Percentiles rank a stretch among this genome's conserved stretches.
Conservation (phyloP, 176 grass and related monocot genomes). For the Rhynchospora tenuis region DNA sequence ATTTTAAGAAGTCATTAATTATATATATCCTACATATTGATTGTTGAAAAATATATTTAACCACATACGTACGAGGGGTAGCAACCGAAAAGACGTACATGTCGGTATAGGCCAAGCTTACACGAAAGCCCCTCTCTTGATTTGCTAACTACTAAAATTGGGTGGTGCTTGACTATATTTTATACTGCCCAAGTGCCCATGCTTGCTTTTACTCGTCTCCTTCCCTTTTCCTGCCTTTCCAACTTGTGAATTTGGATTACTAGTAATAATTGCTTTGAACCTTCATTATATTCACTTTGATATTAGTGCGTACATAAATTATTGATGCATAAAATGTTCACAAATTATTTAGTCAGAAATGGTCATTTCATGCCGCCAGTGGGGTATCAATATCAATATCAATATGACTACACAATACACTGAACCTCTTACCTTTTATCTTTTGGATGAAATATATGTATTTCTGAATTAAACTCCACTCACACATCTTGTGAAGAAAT, state of each 20-base stretch:
- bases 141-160: background rate
- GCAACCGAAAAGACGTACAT: background rate
- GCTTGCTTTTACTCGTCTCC: background rate
- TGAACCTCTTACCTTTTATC: background rate
- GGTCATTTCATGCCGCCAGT: background rate
- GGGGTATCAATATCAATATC: background rate
- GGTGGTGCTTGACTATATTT: background rate
- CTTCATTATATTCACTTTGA: background rate
- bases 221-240: background rate
- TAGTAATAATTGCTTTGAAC: background rate
- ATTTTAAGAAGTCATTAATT: too few relatives aligned
- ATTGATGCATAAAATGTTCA: background rate
- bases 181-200: background rate
- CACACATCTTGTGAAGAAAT: background rate
- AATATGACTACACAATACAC: background rate
- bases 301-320: background rate
- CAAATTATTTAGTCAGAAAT: background rate
- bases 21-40: background rate
- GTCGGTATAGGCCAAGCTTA: background rate
- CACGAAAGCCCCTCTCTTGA: background rate
- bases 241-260: background rate
- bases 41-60: background rate
- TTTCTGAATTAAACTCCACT: background rate
- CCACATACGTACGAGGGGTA: background rate
- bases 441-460: background rate